phyloP scores from a whole-genome alignment of 495 filamentous ascomycete genomes.

The Haplographium delicatum region DNA sequence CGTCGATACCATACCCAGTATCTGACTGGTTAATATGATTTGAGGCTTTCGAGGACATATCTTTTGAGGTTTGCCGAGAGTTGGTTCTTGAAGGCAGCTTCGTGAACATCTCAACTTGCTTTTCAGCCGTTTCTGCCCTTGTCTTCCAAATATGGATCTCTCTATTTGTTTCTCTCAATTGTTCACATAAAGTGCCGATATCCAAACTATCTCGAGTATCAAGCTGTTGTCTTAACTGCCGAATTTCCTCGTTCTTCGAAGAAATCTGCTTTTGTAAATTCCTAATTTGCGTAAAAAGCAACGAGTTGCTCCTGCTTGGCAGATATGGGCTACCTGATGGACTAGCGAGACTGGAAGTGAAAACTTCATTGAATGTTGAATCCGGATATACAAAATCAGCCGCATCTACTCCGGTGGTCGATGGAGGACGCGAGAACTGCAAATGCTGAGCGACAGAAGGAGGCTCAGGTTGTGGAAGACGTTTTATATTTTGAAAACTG shows the following conservation, averaged over 20 bases:
- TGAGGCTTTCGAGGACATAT: not conserved
- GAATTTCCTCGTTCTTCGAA: slow-evolving; percentile 33
- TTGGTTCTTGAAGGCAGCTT: not conserved
- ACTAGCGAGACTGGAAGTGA: slow-evolving; percentile 14
- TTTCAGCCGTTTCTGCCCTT: slow-evolving; percentile 47
- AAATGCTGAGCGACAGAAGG: slow-evolving; percentile 28
- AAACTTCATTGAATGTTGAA: slow-evolving; percentile 5
- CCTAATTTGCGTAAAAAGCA: slow-evolving; percentile 41
- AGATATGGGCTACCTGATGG: not conserved
- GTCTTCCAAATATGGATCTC: slow-evolving; percentile 43
- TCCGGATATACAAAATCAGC: slow-evolving; percentile 10
- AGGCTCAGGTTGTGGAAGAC: slow-evolving; percentile 25
- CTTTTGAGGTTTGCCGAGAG: not conserved
- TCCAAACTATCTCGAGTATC: slow-evolving; percentile 34
- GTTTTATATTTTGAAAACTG: slow-evolving; percentile 18
- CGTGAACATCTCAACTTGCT: slow-evolving; percentile 32
- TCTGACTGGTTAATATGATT: not conserved
- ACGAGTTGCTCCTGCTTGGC: slow-evolving; percentile 27
- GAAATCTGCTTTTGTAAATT: slow-evolving; percentile 39
- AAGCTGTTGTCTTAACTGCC: slow-evolving; percentile 36
- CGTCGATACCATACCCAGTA: not conserved
- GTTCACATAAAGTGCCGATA: slow-evolving; percentile 36
- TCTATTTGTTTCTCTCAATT: slow-evolving; percentile 37
- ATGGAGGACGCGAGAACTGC: slow-evolving; percentile 8
- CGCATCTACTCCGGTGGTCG: not conserved